Evolutionary conservation across 1,139 yeast species (phyloP).

Genomic region (Nakaseomyces nivariensis): DNA sequence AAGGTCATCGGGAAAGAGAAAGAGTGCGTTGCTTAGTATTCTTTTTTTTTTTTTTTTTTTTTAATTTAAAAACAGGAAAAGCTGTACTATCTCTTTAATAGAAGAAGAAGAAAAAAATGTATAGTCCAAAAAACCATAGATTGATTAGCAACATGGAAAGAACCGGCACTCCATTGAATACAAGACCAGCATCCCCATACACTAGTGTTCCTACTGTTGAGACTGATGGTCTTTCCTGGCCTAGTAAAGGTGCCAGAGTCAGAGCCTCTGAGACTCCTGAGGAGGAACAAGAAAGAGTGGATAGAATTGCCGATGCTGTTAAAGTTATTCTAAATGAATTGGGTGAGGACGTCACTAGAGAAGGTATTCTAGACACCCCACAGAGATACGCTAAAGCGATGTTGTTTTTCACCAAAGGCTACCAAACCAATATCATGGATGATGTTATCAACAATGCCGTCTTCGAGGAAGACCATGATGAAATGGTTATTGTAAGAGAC

Average conservation of each 20-base stretch:
- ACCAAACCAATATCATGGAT: conserved; percentile 72
- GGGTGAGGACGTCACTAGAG: conserved; percentile 86
- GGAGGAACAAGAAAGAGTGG: conserved; percentile 50
- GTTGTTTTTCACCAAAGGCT: conserved; percentile 92
- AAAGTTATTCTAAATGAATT: conserved; percentile 70
- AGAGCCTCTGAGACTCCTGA: conserved; percentile 61
- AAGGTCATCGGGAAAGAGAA: too few relatives aligned
- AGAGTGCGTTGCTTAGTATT: too few relatives aligned
- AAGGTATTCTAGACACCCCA: conserved; percentile 90
- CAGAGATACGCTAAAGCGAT: conserved; percentile 94
- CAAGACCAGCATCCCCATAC: conserved; percentile 75
- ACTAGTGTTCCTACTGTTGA: conserved; percentile 81
- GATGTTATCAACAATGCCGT: conserved; percentile 93
- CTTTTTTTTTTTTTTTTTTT: too few relatives aligned
- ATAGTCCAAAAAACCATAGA: neutral
- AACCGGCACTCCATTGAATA: conserved; percentile 43
- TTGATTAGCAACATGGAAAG: conserved; percentile 10
- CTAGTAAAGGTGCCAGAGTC: conserved; percentile 73
- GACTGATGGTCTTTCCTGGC: conserved; percentile 89
- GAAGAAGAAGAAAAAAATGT: neutral
- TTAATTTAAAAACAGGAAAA: too few relatives aligned
- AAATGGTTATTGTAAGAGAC: conserved; percentile 95
- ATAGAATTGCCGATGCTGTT: conserved; percentile 77
- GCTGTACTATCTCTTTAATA: too few relatives aligned
- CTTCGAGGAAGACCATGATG: conserved; percentile 97